These are phyloP conservation scores for Coemansia sp. DNA, from an alignment of 192 early-diverging fungal species.

Conservation along the genomic window DNA sequence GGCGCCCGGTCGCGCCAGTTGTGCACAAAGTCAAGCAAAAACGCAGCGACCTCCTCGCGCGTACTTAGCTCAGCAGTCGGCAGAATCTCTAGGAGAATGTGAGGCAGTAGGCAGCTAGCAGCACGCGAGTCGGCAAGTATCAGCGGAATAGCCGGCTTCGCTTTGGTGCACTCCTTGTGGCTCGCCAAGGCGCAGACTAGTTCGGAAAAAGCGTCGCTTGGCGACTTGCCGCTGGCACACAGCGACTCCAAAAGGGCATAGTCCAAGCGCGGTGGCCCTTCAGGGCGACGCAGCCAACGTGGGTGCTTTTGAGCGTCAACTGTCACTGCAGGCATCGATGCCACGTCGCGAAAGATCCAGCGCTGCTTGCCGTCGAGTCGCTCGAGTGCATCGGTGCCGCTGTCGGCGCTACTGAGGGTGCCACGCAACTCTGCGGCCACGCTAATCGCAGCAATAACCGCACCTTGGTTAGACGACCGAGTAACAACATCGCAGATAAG, in stretches of 20 bases:
- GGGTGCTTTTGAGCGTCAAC: slow-evolving; percentile 1
- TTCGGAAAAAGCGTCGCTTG: slow-evolving; percentile 28
- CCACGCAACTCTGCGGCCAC: slow-evolving; percentile 17
- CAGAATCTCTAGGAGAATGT: slow-evolving; percentile 30
- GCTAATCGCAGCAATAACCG: slow-evolving; percentile 26
- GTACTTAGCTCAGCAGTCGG: slow-evolving; percentile 8
- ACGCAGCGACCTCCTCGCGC: slow-evolving; percentile 32
- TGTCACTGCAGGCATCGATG: slow-evolving; percentile 24
- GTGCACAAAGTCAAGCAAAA: slow-evolving; percentile 48
- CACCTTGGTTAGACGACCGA: slow-evolving; percentile 18
- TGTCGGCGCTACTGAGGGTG: neutral
- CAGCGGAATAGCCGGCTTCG: slow-evolving; percentile 27
- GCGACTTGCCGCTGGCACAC: slow-evolving; percentile 17
- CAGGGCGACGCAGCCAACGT: neutral
- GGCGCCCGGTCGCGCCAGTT: slow-evolving; percentile 47
- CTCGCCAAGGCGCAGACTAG: slow-evolving; percentile 34
- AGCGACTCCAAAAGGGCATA: slow-evolving; percentile 22
- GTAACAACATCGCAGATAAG: slow-evolving; percentile 28
- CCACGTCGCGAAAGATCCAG: slow-evolving; percentile 22
- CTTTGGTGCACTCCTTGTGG: slow-evolving; percentile 16
- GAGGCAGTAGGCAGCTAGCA: slow-evolving; percentile 38
- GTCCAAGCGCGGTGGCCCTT: slow-evolving; percentile 25
- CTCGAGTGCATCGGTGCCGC: neutral
- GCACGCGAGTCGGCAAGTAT: slow-evolving; percentile 33
- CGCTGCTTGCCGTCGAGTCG: slow-evolving; percentile 26